phyloP scores from a whole-genome alignment of 2,329 filamentous ascomycete genomes.

The Moelleriella libera region DNA sequence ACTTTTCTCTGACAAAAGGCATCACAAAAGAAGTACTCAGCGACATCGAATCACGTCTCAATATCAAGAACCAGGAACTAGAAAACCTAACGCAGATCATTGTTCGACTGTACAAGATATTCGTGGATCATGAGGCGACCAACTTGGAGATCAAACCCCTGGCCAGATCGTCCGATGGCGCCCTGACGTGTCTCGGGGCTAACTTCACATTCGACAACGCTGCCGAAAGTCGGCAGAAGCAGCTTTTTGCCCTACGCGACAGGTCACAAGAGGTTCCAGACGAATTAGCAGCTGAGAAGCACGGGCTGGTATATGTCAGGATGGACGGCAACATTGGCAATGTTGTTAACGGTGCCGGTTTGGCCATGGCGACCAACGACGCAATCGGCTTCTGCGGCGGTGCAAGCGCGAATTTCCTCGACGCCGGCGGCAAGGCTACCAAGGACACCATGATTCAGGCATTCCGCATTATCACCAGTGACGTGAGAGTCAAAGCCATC shows the following conservation, averaged over 20 bases:
- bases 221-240: constrained; percentile 24
- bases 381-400: constrained; percentile 56
- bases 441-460: constrained; percentile 64
- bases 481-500: constrained; percentile 55
- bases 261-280: constrained; percentile 15
- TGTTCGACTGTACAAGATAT: constrained; percentile 18
- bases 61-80: not conserved
- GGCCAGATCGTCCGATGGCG: constrained; percentile 11
- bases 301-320: constrained; percentile 70
- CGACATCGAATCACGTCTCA: constrained; percentile 5
- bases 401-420: constrained; percentile 67
- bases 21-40: constrained; percentile 11
- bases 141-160: constrained; percentile 27
- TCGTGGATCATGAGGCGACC: constrained; percentile 30
- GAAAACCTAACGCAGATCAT: constrained; percentile 10
- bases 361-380: constrained; percentile 87
- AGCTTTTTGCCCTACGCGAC: constrained; percentile 23
- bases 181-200: constrained; percentile 19
- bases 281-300: constrained; percentile 27
- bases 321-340: constrained; percentile 55
- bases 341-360: constrained; percentile 75
- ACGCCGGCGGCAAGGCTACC: constrained; percentile 82
- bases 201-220: constrained; percentile 34
- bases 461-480: constrained; percentile 59
- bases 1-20: constrained; percentile 12